Percentiles rank a stretch among this genome's conserved stretches.
These are phyloP conservation scores for Farysia itapuensis DNA, from an alignment of 1,284 basidiomycete genomes.

Conservation along the genomic window DNA sequence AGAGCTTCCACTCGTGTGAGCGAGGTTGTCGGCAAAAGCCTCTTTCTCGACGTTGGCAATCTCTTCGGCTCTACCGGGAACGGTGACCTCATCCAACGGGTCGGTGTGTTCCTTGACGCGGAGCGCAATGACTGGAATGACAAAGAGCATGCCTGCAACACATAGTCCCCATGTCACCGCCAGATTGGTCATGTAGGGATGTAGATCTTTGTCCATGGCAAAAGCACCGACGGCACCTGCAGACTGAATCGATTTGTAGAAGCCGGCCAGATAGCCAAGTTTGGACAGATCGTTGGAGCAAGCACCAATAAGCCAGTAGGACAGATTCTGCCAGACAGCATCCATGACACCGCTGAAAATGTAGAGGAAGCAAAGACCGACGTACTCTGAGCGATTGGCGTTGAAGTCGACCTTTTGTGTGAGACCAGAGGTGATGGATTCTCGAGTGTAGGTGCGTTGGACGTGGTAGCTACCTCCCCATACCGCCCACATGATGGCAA, in stretches of 20 bases:
- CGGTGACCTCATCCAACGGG: slow-evolving; percentile 35
- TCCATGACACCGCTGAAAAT: slow-evolving; percentile 48
- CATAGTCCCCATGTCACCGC: slow-evolving; percentile 49
- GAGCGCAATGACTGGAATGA: slow-evolving; percentile 37
- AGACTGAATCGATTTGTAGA: slow-evolving; percentile 51
- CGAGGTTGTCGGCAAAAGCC: too few relatives aligned
- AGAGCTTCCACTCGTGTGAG: too few relatives aligned
- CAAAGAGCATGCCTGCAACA: slow-evolving; percentile 39
- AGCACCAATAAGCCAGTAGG: slow-evolving; percentile 49
- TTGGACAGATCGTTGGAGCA: slow-evolving; percentile 50
- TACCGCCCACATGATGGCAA: slow-evolving; percentile 43
- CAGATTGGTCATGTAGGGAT: slow-evolving; percentile 47
- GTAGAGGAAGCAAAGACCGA: slow-evolving; percentile 45
- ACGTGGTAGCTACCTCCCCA: slow-evolving; percentile 51
- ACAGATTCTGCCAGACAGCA: slow-evolving; percentile 38
- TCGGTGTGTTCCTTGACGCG: slow-evolving; percentile 43
- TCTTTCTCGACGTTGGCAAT: too few relatives aligned
- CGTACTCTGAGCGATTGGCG: slow-evolving; percentile 19
- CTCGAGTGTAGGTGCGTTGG: slow-evolving; percentile 45
- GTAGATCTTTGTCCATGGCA: slow-evolving; percentile 37
- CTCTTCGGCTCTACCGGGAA: slow-evolving; percentile 41
- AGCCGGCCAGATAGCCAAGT: slow-evolving; percentile 47
- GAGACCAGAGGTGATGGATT: slow-evolving; percentile 4
- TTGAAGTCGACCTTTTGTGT: slow-evolving; percentile 27
- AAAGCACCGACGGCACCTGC: slow-evolving; percentile 46